Evolutionary conservation across 257 asterid genomes (phyloP), one percentile per base, ranked within the genome.

Genomic region (Solanum corneliomulleri): DNA sequence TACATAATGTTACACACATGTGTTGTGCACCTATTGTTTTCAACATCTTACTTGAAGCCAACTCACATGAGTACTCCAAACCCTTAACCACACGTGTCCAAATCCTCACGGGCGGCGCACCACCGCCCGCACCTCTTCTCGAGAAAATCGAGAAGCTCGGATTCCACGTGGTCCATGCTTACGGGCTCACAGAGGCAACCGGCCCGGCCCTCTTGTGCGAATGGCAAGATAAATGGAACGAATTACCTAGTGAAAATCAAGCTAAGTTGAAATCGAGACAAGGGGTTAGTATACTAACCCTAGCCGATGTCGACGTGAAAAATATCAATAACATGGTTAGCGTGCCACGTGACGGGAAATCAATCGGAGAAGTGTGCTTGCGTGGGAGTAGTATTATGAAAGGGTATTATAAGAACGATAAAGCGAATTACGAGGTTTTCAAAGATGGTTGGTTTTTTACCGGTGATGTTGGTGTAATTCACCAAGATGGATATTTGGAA

Each of bases 161-260:
- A 1, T 96, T 96, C 89, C 95, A 92, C 52, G 98, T 96, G 64
- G 92, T 92, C 8, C 99, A 96, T 86, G 99, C 98, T 1, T 96
- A 96, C 86, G 99, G 99, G 1, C 89, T 96, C 33, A 96, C 99
- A 3, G 99, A 96, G 87, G 98, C 98, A 44, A 95, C 98, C 0
- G 99, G 98, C 6, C 98, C 99, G 0, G 98, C 98, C 14, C 90
- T 95, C 14, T 96, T 96, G 9, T 93, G 97, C 89, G 99, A 96
- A 91, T 96, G 99, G 99, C 95, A 93, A 84, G 71, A 64, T 1
- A 78, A 87, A 88, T 96, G 99, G 99, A 88, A 95, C 82, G 2
- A n/a, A 1, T 85, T 96, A 29, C 85, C 94, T 3, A 6, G 16
- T 0, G 89, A 85, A 29, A 92, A 92, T 0, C 93, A 91, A 74